These are phyloP conservation scores for Sphagnurus paluster DNA, from an alignment of 1,284 basidiomycete species.

Conservation along the genomic window DNA sequence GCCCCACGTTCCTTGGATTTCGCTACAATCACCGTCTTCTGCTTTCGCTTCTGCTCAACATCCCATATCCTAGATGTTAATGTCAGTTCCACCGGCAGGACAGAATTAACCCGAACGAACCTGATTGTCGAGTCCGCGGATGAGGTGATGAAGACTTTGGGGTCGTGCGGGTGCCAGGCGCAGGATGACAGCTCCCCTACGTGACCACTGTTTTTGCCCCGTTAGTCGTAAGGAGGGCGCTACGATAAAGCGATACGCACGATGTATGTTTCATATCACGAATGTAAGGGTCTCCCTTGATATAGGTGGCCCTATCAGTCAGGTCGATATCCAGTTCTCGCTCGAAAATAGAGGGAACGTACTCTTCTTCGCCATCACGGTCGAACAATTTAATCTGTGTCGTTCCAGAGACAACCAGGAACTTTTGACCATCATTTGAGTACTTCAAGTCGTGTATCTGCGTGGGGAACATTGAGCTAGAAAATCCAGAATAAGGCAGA, in stretches of 20 bases:
- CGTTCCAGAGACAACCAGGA: conserved; percentile 88
- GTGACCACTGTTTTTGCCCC: conserved; percentile 70
- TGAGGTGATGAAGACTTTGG: conserved; percentile 84
- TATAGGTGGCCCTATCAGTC: conserved; percentile 73
- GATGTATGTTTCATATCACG: conserved; percentile 97
- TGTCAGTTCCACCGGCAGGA: not conserved
- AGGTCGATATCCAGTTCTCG: conserved; percentile 42
- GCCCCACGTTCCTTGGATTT: conserved; percentile 97
- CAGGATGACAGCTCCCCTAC: conserved; percentile 91
- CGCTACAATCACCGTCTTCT: conserved; percentile 92
- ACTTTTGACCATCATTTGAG: conserved; percentile 82
- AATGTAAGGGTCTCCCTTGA: conserved; percentile 97
- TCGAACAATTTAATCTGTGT: conserved; percentile 87
- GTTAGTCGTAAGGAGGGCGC: not conserved
- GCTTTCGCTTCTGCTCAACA: conserved; percentile 82
- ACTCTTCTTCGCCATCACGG: conserved; percentile 89
- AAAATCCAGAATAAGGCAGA: conserved; percentile 4
- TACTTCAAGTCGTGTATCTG: conserved; percentile 90
- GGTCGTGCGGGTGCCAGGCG: conserved; percentile 87
- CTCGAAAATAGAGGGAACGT: conserved; percentile 36
- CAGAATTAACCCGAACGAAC: conserved; percentile 38
- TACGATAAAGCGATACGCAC: conserved; percentile 44
- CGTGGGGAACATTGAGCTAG: conserved; percentile 10
- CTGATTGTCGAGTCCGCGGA: conserved; percentile 95
- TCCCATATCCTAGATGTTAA: conserved; percentile 84